Evolutionary conservation across 2,329 filamentous ascomycete species (phyloP), one percentile per base, ranked within the genome.

Genomic region (Cladosporium sp.): DNA sequence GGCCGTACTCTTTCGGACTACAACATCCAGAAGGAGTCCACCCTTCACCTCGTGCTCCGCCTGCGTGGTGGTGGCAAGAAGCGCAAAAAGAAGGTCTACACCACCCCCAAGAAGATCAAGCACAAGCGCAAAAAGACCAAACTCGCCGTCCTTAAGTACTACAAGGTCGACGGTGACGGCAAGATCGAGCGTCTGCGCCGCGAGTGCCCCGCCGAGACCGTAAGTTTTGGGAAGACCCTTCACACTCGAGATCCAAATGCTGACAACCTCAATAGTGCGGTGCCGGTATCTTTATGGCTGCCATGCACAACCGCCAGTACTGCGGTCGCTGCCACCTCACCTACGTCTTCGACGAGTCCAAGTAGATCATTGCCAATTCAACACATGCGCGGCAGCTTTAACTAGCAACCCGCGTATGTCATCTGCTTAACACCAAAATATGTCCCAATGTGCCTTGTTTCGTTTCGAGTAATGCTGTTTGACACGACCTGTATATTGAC

Each of bases 81-180:
- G 92, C 90, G 96, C 85, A 99, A 99, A 92, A 97, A 97, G 93
- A 99, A 99, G 93, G 95, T 99, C 77, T 99, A 99, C 91, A 98
- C 92, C 82, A 99, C 95, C 79, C 95, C 95, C 83, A 99, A 99
- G 93, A 99, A 99, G 93, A 99, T 99, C 91, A 99, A 99, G 95
- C 95, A 99, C 91, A 99, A 99, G 93, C 91, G 93, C 88, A 99
- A 98, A 93, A 99, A 99, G 94, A 97, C 91, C 89, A 99, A 99
- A 91, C 87, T 99, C 83, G 95, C 95, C 79, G 94, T 99, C 77
- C 93, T 99, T 84, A 99, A 99, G 91, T 99, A 99, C 92, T 99
- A 99, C 92, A 99, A 99, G 92, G 95, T 99, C 78, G 95, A 98
- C 84, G 92, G 91, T 78, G 95, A 99, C 79, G 95, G 96, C 85